Evolutionary conservation across 1,139 yeast genomes (phyloP).

Genomic region (Saccharomyces pastorianus): DNA sequence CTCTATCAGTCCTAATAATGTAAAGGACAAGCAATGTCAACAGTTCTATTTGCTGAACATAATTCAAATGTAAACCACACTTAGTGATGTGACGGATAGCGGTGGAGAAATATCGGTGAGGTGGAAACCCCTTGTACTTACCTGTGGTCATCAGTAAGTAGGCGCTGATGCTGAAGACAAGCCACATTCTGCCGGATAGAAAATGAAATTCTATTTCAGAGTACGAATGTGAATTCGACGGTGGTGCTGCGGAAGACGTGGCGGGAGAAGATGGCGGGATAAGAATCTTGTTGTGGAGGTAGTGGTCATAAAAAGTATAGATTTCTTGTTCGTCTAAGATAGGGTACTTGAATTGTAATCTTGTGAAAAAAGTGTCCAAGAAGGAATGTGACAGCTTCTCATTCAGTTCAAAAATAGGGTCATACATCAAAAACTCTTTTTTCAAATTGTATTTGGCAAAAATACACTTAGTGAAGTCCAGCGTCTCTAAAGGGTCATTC

Average conservation of each 20-base stretch:
- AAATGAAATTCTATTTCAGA: constrained; percentile 39
- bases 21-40: constrained; percentile 43
- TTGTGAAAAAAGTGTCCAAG: constrained; percentile 42
- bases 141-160: constrained; percentile 44
- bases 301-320: constrained; percentile 39
- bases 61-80: constrained; percentile 34
- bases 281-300: constrained; percentile 32
- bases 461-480: constrained; percentile 35
- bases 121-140: constrained; percentile 43
- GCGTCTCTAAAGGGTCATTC: constrained; percentile 32
- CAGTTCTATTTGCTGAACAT: constrained; percentile 42
- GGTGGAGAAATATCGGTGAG: constrained; percentile 43
- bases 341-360: constrained; percentile 46
- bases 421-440: constrained; percentile 34
- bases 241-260: neutral
- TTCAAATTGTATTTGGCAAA: constrained; percentile 38
- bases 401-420: constrained; percentile 43
- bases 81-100: constrained; percentile 47
- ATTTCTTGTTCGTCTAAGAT: constrained; percentile 42
- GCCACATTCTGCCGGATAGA: constrained; percentile 44
- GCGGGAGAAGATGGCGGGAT: neutral
- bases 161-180: constrained; percentile 43
- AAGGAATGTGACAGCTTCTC: constrained; percentile 39
- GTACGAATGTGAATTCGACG: constrained; percentile 15
- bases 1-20: constrained; percentile 49